These are phyloP conservation scores for Planoprotostelium fungivorum DNA, from an alignment of 78 protist species.

Conservation along the genomic window DNA sequence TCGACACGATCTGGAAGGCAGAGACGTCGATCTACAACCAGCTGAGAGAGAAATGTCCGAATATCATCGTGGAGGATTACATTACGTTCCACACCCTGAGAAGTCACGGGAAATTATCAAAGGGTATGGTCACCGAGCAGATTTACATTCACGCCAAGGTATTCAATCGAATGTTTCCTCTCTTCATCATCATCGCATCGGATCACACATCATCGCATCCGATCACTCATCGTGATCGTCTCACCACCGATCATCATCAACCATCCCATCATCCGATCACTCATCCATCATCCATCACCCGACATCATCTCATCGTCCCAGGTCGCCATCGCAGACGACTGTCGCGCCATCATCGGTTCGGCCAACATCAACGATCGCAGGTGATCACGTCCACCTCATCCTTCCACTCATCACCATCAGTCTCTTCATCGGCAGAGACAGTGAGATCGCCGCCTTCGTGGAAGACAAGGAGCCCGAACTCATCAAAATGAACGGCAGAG, in stretches of 20 bases:
- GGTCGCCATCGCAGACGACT: conserved; percentile 79
- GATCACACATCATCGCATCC: too few relatives aligned
- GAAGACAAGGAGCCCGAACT: conserved; percentile 31
- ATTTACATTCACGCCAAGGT: conserved; percentile 86
- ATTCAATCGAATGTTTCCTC: too few relatives aligned
- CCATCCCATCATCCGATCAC: too few relatives aligned
- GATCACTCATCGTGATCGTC: too few relatives aligned
- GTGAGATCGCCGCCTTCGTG: conserved; percentile 39
- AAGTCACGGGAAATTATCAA: conserved; percentile 43
- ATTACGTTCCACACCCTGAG: conserved; percentile 48
- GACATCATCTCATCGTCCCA: too few relatives aligned
- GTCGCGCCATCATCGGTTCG: conserved; percentile 69
- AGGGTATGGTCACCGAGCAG: conserved; percentile 36
- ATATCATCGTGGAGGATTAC: conserved; percentile 34
- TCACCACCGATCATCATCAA: too few relatives aligned
- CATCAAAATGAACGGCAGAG: conserved; percentile 50
- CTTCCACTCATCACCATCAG: too few relatives aligned
- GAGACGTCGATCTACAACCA: conserved; percentile 28
- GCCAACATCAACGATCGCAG: conserved; percentile 86
- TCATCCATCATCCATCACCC: too few relatives aligned
- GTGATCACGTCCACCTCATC: too few relatives aligned
- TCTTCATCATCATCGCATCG: too few relatives aligned
- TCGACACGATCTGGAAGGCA: conserved; percentile 10
- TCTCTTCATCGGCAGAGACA: conserved; percentile 36
- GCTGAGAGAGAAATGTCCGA: conserved; percentile 39